Percentiles rank a stretch among this genome's conserved stretches.
Conservation (phyloP, 257 asterid species). For the Nicotiana benthamiana region DNA sequence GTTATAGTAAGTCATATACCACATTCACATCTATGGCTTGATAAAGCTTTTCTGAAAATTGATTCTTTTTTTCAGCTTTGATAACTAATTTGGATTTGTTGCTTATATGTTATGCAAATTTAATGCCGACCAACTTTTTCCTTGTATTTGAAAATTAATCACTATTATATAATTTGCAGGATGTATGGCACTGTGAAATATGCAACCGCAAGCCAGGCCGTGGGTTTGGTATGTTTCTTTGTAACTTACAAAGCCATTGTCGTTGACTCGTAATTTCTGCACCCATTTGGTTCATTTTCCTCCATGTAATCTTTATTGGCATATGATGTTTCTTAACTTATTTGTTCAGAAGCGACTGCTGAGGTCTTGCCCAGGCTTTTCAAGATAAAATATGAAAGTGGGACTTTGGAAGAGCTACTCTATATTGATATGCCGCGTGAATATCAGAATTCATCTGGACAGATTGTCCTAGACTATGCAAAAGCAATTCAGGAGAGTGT, state of each 20-base stretch:
- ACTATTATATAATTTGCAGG: conserved; percentile 42
- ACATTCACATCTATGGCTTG: not conserved
- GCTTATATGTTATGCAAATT: not conserved
- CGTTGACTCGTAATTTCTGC: not conserved
- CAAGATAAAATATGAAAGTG: conserved; percentile 87
- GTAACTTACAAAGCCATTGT: not conserved
- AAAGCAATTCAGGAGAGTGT: conserved; percentile 97
- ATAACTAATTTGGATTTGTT: not conserved
- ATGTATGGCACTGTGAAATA: conserved; percentile 96
- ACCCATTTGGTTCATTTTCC: not conserved
- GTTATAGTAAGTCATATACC: not conserved
- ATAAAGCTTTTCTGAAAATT: not conserved
- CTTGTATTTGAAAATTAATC: not conserved
- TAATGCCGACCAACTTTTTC: not conserved
- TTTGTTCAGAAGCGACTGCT: conserved; percentile 78
- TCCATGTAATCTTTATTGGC: not conserved
- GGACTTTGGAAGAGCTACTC: conserved; percentile 85
- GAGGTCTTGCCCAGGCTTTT: conserved; percentile 91
- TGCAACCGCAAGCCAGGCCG: conserved; percentile 98
- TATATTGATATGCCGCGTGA: conserved; percentile 95
- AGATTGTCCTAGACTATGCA: conserved; percentile 85
- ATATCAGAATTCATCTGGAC: conserved; percentile 87
- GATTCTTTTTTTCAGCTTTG: not conserved
- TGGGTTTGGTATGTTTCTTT: conserved; percentile 70
- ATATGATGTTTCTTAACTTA: conserved; percentile 15